These are phyloP conservation scores for Thelonectria olida DNA, from an alignment of 2,329 filamentous ascomycete genomes.

Conservation along the genomic window DNA sequence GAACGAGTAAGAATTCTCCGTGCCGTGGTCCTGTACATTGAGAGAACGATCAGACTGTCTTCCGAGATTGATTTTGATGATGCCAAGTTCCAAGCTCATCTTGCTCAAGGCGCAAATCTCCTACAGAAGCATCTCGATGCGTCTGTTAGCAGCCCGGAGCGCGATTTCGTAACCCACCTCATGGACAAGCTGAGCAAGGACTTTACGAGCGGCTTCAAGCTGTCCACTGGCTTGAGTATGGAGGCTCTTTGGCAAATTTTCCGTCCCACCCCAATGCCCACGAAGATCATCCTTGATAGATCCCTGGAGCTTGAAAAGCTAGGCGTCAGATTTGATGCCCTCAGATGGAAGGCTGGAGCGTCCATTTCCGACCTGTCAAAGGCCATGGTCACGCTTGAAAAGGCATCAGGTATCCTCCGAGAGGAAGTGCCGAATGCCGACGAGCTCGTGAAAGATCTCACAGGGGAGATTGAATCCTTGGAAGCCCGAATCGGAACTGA, in stretches of 20 bases:
- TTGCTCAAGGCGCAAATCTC: conserved; percentile 59
- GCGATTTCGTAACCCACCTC: conserved; percentile 52
- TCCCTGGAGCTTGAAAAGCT: conserved; percentile 63
- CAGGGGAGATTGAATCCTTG: conserved; percentile 60
- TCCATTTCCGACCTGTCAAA: conserved; percentile 61
- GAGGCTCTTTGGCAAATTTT: conserved; percentile 79
- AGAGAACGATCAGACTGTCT: conserved; percentile 60
- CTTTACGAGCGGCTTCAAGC: conserved; percentile 76
- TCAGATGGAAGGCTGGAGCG: conserved; percentile 67
- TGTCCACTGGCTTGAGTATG: conserved; percentile 82
- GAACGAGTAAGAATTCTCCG: conserved; percentile 47
- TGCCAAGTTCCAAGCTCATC: conserved; percentile 70
- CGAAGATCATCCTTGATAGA: conserved; percentile 54
- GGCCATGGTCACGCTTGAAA: conserved; percentile 63
- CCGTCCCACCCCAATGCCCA: conserved; percentile 68
- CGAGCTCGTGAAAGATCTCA: conserved; percentile 59
- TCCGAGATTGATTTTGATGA: conserved; percentile 64
- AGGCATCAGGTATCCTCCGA: conserved; percentile 65
- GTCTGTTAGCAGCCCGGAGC: conserved; percentile 37
- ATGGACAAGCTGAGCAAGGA: conserved; percentile 57
- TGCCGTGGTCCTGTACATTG: conserved; percentile 62
- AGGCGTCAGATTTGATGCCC: conserved; percentile 66
- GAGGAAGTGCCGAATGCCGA: conserved; percentile 51
- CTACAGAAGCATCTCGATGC: conserved; percentile 47
- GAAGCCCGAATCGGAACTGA: conserved; percentile 56